Evolutionary conservation across 2,329 filamentous ascomycete species (phyloP).

Genomic region (Didymellaceae sp.): DNA sequence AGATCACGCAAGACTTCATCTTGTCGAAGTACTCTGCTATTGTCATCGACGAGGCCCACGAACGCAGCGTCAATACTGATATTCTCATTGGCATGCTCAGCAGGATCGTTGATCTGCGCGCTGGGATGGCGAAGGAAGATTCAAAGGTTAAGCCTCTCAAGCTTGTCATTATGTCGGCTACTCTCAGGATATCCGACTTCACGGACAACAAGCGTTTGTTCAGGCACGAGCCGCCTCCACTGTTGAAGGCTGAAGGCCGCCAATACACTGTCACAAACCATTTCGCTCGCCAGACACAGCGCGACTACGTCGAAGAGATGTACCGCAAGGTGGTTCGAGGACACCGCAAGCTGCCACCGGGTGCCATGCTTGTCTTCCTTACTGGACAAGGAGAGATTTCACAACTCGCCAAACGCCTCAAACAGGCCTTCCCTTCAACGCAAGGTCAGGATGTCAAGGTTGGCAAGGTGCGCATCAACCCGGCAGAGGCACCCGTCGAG

Average conservation of each 20-base stretch:
- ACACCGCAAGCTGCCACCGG: slow-evolving; percentile 86
- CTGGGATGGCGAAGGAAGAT: slow-evolving; percentile 75
- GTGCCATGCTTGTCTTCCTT: slow-evolving; percentile 91
- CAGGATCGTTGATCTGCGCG: slow-evolving; percentile 83
- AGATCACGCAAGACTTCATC: slow-evolving; percentile 87
- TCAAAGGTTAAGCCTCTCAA: slow-evolving; percentile 77
- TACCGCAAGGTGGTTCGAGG: slow-evolving; percentile 87
- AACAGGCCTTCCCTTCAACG: slow-evolving; percentile 66
- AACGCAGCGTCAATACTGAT: slow-evolving; percentile 96
- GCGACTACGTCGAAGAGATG: slow-evolving; percentile 89
- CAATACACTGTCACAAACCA: slow-evolving; percentile 91
- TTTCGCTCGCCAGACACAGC: slow-evolving; percentile 80
- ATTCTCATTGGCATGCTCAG: slow-evolving; percentile 98
- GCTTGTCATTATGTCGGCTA: slow-evolving; percentile 97
- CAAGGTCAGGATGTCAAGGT: slow-evolving; percentile 58
- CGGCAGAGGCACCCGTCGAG: slow-evolving; percentile 79
- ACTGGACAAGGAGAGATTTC: slow-evolving; percentile 93
- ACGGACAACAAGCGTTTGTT: slow-evolving; percentile 85
- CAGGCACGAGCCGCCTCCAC: slow-evolving; percentile 72
- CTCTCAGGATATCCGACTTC: slow-evolving; percentile 87
- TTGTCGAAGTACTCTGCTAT: slow-evolving; percentile 91
- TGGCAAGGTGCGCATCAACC: slow-evolving; percentile 75
- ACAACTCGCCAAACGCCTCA: slow-evolving; percentile 79
- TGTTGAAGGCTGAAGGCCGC: slow-evolving; percentile 88
- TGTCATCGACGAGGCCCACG: slow-evolving; percentile 95